Conservation (phyloP, 2,329 filamentous ascomycete species). For the Colletotrichum lini region DNA sequence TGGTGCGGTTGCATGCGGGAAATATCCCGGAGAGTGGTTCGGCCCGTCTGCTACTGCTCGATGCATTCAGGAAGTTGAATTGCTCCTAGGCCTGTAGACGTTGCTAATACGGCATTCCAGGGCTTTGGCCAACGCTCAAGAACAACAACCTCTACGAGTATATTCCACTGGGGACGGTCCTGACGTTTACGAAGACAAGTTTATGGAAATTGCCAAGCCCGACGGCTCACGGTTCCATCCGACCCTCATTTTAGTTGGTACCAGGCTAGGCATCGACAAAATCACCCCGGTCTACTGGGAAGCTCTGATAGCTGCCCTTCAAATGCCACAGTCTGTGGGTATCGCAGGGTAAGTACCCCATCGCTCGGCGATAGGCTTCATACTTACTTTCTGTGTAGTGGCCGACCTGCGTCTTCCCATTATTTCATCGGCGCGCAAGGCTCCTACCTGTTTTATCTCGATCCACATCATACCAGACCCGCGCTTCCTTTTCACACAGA, state of each 20-base stretch:
- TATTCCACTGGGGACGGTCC: conserved; percentile 92
- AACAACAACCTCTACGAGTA: conserved; percentile 76
- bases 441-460: conserved; percentile 90
- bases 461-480: conserved; percentile 89
- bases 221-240: conserved; percentile 79
- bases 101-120: conserved; percentile 59
- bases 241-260: conserved; percentile 90
- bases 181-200: conserved; percentile 93
- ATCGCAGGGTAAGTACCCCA: conserved; percentile 83
- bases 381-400: conserved; percentile 64
- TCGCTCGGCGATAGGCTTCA: conserved; percentile 6
- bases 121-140: conserved; percentile 78
- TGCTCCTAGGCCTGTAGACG: not conserved
- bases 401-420: conserved; percentile 88
- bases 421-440: conserved; percentile 76
- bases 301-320: conserved; percentile 86
- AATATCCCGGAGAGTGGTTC: conserved; percentile 98
- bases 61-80: conserved; percentile 84
- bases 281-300: conserved; percentile 97
- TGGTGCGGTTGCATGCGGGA: conserved; percentile 88
- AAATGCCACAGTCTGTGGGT: conserved; percentile 93
- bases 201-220: conserved; percentile 82
- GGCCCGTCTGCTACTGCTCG: conserved; percentile 95
- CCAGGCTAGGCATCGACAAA: conserved; percentile 91
- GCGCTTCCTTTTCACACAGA: conserved; percentile 76